Evolutionary conservation across 1,139 yeast genomes (phyloP).

Genomic region (Hemisphaericaspora lyxosophila): DNA sequence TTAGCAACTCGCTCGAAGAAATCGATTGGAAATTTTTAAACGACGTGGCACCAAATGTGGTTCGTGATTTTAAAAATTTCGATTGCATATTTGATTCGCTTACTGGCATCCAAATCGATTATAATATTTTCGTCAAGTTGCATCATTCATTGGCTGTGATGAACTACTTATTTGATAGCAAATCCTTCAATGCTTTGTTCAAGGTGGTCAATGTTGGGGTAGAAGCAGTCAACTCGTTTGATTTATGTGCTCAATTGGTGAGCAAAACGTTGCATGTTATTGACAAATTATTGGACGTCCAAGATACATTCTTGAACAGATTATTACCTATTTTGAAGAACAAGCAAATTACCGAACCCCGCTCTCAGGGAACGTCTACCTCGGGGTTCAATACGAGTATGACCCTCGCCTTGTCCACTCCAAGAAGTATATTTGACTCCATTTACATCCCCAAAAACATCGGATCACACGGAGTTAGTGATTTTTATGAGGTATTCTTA

Average conservation of each 20-base stretch:
- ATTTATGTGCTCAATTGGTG: constrained; percentile 20
- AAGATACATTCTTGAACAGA: constrained; percentile 37
- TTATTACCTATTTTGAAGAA: constrained; percentile 32
- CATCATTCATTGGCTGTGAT: constrained; percentile 72
- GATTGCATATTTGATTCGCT: constrained; percentile 46
- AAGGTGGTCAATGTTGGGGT: constrained; percentile 52
- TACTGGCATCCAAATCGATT: constrained; percentile 22
- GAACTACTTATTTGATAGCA: constrained; percentile 60
- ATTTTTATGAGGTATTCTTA: constrained; percentile 70
- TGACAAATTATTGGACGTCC: constrained; percentile 51
- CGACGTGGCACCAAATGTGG: constrained; percentile 32
- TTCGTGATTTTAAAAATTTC: constrained; percentile 40
- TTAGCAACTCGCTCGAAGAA: constrained; percentile 53
- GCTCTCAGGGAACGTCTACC: constrained; percentile 5
- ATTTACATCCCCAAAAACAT: constrained; percentile 50
- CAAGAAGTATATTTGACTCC: constrained; percentile 48
- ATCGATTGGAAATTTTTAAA: constrained; percentile 65
- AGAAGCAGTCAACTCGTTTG: constrained; percentile 49
- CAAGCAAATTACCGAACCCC: constrained; percentile 12
- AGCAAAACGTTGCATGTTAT: constrained; percentile 41
- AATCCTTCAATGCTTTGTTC: constrained; percentile 56
- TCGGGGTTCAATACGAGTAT: constrained; percentile 28
- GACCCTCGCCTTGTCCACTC: constrained; percentile 26
- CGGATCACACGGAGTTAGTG: constrained; percentile 61
- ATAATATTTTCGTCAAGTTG: constrained; percentile 42